Base-by-base conservation (phyloP, 768 basidiomycete species). In the Hygrocybe coccinea region DNA sequence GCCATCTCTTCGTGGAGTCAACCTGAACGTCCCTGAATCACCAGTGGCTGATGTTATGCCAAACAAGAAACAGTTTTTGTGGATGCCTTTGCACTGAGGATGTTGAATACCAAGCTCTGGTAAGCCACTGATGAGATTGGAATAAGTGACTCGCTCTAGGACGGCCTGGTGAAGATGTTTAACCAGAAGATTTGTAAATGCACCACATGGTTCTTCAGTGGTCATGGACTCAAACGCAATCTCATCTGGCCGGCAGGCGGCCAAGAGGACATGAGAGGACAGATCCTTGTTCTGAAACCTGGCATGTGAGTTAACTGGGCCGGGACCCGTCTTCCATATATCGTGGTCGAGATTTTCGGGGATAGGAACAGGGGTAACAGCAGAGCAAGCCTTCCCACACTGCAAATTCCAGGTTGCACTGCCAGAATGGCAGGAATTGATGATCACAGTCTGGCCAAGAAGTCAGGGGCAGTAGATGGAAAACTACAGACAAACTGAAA, bases 201-300 rank as follows among this genome's bases (percentile, higher is more conserved):
- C 55, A 2, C 62, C 62, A 50, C 59, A 52, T 7, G 17, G 33
- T 0, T 55, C 60, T 3, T 33, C 7, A 8, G 56, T 36, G 11
- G 62, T 55, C 34, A 56, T 14, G 25, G 56, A 56, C 37, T 63
- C 62, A 4, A 48, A 56, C 11, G 62, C 62, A 10, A 39, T 47
- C 48, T 63, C 56, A 22, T 59, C 54, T 15, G 54, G 50, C 7
- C 54, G 38, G 52, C 61, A 62, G 15, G 62, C 62, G 17, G 62
- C 57, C 10, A 63, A 44, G 33, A 63, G 45, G 53, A 61, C 57
- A 44, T 63, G 62, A 37, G 62, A 60, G 45, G 50, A 15, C 57
- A 62, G 60, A 47, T 49, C 48, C 4, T 54, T 38, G 41, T 61
- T 21, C 29, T 12, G 37, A 17, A 52, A 46, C 17, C 50, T 57